phyloP scores from a whole-genome alignment of 768 basidiomycete species.

The Rhodotorula paludigena region DNA sequence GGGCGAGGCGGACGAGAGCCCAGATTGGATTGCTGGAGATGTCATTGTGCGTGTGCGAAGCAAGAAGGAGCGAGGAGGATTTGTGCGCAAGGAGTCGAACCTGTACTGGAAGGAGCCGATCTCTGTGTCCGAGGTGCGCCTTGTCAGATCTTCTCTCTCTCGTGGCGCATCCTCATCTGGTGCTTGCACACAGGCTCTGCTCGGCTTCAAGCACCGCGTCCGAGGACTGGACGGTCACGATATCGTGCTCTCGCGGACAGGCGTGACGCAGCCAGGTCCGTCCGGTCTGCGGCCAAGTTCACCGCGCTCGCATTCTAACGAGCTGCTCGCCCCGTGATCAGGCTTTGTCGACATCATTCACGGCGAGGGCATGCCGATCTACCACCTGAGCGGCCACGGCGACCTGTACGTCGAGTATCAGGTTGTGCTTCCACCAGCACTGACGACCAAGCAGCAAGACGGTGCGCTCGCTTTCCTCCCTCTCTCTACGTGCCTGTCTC shows the following conservation, averaged over 20 bases:
- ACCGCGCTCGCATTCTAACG: neutral
- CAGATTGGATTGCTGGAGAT: conserved; percentile 94
- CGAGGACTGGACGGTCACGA: conserved; percentile 85
- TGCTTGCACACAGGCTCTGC: conserved; percentile 63
- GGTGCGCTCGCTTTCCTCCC: conserved; percentile 56
- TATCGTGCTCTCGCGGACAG: conserved; percentile 63
- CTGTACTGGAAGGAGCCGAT: conserved; percentile 90
- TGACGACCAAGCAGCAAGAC: conserved; percentile 62
- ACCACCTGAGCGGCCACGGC: conserved; percentile 59
- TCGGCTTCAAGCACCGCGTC: conserved; percentile 89
- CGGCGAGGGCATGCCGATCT: conserved; percentile 84
- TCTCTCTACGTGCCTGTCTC: neutral
- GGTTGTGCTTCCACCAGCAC: conserved; percentile 73
- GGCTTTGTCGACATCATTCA: conserved; percentile 78
- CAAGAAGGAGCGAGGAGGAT: conserved; percentile 69
- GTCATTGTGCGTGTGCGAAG: conserved; percentile 79
- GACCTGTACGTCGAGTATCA: conserved; percentile 90
- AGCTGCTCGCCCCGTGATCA: conserved; percentile 43
- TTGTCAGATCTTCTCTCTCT: neutral
- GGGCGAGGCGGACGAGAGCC: conserved; percentile 92
- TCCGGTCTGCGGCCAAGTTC: neutral
- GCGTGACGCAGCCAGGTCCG: conserved; percentile 86
- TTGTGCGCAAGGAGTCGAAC: conserved; percentile 81
- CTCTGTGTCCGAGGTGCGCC: conserved; percentile 76
- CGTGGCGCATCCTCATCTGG: fast-evolving